Evolutionary conservation across 164 flowering plant genomes (phyloP).

Genomic region (Liriodendron chinense): DNA sequence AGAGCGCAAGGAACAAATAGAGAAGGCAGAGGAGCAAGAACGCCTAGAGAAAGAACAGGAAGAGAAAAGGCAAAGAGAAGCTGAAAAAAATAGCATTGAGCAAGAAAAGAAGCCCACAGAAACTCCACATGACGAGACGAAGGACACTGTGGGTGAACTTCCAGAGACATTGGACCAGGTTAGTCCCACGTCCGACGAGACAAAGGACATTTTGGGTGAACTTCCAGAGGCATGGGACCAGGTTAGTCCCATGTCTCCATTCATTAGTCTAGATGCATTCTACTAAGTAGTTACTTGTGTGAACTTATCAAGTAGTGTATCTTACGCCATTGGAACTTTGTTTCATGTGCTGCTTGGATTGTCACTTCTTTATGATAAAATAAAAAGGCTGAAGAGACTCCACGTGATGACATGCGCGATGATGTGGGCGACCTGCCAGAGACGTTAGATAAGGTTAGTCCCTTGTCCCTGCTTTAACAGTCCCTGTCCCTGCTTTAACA

Average conservation of each 20-base stretch:
- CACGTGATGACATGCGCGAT: conserved; percentile 30
- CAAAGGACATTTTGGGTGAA: conserved; percentile 27
- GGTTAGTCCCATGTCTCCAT: conserved; percentile 29
- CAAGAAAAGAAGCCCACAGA: conserved; percentile 30
- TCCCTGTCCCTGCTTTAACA: too few relatives aligned
- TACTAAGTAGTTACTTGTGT: neutral
- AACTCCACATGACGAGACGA: conserved; percentile 28
- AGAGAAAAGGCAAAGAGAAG: conserved; percentile 59
- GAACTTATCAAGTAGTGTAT: neutral
- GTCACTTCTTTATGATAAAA: neutral
- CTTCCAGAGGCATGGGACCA: conserved; percentile 28
- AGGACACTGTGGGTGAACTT: conserved; percentile 28
- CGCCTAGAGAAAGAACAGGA: conserved; percentile 78
- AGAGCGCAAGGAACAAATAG: conserved; percentile 88
- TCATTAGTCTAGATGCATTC: neutral
- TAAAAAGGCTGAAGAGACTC: conserved; percentile 27
- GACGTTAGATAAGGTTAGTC: conserved; percentile 42
- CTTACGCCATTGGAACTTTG: neutral
- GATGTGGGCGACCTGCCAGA: conserved; percentile 26
- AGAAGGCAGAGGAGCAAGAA: conserved; percentile 91
- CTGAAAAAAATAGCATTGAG: conserved; percentile 37
- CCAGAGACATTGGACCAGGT: conserved; percentile 42
- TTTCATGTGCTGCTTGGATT: neutral
- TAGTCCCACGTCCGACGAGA: conserved; percentile 18
- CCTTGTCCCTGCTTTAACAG: too few relatives aligned